phyloP scores from a whole-genome alignment of 1,284 basidiomycete genomes.

The Caloboletus firmus region DNA sequence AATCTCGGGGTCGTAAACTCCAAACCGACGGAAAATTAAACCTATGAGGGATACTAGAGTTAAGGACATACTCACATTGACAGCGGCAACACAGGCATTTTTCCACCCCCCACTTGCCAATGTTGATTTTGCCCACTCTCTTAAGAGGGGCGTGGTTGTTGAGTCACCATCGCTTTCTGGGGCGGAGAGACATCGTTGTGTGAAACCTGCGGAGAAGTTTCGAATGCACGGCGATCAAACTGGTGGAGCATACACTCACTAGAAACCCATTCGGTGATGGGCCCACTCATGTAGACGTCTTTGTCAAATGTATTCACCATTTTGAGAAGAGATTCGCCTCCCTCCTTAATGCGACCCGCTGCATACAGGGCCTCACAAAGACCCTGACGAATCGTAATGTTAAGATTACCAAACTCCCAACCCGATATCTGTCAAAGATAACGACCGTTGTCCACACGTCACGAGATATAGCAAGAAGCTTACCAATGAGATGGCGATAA shows the following conservation, averaged over 20 bases:
- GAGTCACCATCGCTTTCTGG: rapidly evolving
- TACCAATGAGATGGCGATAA: neutral
- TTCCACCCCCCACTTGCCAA: neutral
- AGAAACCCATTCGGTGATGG: neutral
- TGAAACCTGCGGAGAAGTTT: neutral
- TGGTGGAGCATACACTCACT: neutral
- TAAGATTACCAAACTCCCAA: neutral
- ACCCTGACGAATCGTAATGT: neutral
- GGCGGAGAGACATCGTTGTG: neutral
- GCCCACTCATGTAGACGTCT: neutral
- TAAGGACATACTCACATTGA: neutral
- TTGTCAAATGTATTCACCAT: neutral
- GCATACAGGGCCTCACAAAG: neutral
- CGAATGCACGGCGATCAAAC: neutral
- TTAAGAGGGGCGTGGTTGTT: neutral
- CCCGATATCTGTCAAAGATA: neutral
- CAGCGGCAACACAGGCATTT: neutral
- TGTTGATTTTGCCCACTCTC: neutral
- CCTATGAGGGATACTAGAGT: rapidly evolving
- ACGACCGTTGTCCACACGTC: neutral
- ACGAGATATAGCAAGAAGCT: neutral
- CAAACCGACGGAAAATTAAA: neutral
- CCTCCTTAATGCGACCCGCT: neutral
- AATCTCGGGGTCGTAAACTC: neutral
- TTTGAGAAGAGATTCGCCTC: neutral